phyloP scores from a whole-genome alignment of 1,284 basidiomycete genomes.

The Pterula multifida region DNA sequence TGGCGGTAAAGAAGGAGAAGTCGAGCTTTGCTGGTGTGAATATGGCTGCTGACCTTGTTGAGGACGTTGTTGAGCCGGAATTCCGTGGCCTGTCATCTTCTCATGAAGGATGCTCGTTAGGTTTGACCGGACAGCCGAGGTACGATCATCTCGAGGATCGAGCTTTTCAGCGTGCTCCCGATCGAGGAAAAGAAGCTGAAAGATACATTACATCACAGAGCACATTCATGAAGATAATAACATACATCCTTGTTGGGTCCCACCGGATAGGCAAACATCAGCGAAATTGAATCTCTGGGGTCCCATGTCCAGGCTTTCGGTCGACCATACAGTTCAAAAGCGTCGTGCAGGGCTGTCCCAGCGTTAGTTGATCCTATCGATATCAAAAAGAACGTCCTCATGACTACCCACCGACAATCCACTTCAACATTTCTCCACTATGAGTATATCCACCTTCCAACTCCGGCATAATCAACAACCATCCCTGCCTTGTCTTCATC shows the following conservation, averaged over 20 bases:
- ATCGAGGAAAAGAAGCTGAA: conserved; percentile 77
- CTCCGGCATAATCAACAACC: conserved; percentile 84
- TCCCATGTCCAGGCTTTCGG: conserved; percentile 82
- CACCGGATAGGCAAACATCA: conserved; percentile 79
- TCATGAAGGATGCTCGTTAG: conserved; percentile 55
- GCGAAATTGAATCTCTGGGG: conserved; percentile 58
- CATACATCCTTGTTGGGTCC: conserved; percentile 64
- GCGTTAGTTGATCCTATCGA: no score
- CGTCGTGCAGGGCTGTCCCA: conserved; percentile 81
- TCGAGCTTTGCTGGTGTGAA: neutral
- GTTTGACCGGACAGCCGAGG: conserved; percentile 52
- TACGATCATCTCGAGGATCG: conserved; percentile 71
- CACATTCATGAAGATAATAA: conserved; percentile 8
- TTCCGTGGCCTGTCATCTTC: conserved; percentile 33
- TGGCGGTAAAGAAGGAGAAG: neutral
- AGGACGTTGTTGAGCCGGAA: neutral
- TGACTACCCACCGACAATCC: conserved; percentile 69
- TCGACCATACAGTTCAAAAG: conserved; percentile 78
- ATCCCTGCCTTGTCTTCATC: conserved; percentile 61
- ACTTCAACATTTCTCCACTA: conserved; percentile 75
- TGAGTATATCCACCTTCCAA: conserved; percentile 23
- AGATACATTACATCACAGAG: conserved; percentile 3
- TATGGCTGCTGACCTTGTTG: neutral
- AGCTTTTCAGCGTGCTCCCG: conserved; percentile 72
- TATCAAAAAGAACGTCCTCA: no score